A percentile compares a stretch with the other conserved stretches of the same genome.
phyloP scores from a whole-genome alignment of 352 stramenopile genomes.

The Phytophthora foliorum region DNA sequence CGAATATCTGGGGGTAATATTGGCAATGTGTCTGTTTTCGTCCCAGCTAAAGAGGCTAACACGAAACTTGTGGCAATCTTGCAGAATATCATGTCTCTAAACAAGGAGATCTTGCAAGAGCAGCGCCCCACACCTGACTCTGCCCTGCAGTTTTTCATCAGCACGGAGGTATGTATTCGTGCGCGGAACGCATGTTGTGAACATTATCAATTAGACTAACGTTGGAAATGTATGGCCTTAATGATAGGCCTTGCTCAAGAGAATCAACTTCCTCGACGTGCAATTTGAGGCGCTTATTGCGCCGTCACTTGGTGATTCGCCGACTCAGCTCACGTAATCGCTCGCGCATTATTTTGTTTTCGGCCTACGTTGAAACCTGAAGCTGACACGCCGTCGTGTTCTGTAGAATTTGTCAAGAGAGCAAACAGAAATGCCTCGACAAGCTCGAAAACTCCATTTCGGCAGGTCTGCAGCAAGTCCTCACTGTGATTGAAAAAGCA shows the following conservation, averaged over 20 bases:
- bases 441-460: slow-evolving; percentile 71
- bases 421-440: slow-evolving; percentile 72
- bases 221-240: not conserved
- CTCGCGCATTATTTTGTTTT: not conserved
- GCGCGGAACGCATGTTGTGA: not conserved
- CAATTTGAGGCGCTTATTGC: slow-evolving; percentile 62
- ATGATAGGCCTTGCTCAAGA: slow-evolving; percentile 61
- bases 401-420: slow-evolving; percentile 81
- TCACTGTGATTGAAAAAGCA: slow-evolving; percentile 74
- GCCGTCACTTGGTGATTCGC: slow-evolving; percentile 49
- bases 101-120: slow-evolving; percentile 76
- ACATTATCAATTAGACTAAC: not conserved
- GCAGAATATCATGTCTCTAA: slow-evolving; percentile 67
- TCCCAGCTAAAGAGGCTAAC: not conserved
- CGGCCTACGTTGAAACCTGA: not conserved
- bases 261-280: slow-evolving; percentile 69
- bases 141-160: slow-evolving; percentile 70
- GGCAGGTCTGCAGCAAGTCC: slow-evolving; percentile 56
- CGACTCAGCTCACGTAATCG: slow-evolving; percentile 80
- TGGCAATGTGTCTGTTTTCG: not conserved
- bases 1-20: slow-evolving; percentile 67
- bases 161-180: slow-evolving; percentile 58
- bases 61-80: not conserved
- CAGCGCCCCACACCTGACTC: slow-evolving; percentile 66
- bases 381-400: not conserved